Base-by-base conservation (phyloP, 768 basidiomycete species). In the Tulasnella sp. region DNA sequence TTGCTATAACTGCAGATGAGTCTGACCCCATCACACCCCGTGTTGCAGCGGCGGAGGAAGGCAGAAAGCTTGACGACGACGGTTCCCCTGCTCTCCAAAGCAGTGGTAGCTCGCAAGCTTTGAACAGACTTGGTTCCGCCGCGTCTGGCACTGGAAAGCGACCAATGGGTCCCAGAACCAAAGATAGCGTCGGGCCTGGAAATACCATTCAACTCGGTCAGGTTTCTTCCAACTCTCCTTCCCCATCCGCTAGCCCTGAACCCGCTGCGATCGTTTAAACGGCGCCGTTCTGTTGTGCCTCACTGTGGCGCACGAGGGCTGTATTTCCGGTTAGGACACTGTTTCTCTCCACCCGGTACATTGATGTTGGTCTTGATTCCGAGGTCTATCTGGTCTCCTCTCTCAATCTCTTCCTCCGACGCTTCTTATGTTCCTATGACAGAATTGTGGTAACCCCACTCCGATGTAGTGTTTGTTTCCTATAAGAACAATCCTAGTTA, bases 91-190 rank as follows among this genome's bases (percentile, higher is more conserved):
- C 31, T 29, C 43, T 45, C 6, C 6, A 3, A 15, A 45, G 43
- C 23, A 45, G 11, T 29, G 31, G 7, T 4, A 45, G 43, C 19
- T 9, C 43, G n/a, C n/a, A n/a, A n/a, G n/a, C n/a, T n/a, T n/a
- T n/a, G n/a, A n/a, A n/a, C n/a, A n/a, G n/a, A n/a, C n/a, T n/a
- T n/a, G n/a, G n/a, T n/a, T n/a, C n/a, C n/a, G n/a, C n/a, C n/a
- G n/a, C n/a, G n/a, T 15, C 32, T 34, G 31, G 31, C 19, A 11
- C 50, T 9, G 50, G 50, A 19, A 52, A 52, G 50, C 29, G 32
- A 37, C 50, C 50, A 21, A 52, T 52, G 50, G 50, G 50, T 35
- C 50, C 50, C 19, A 52, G 50, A 36, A 34, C 14, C 17, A 52
- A 52, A 36, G 50, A 52, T 17, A 52, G 41, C n/a, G 27, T 43